Percentiles rank a stretch among this genome's conserved stretches.
Conservation (phyloP, 2,329 filamentous ascomycete species). For the Cladophialophora yegresii region DNA sequence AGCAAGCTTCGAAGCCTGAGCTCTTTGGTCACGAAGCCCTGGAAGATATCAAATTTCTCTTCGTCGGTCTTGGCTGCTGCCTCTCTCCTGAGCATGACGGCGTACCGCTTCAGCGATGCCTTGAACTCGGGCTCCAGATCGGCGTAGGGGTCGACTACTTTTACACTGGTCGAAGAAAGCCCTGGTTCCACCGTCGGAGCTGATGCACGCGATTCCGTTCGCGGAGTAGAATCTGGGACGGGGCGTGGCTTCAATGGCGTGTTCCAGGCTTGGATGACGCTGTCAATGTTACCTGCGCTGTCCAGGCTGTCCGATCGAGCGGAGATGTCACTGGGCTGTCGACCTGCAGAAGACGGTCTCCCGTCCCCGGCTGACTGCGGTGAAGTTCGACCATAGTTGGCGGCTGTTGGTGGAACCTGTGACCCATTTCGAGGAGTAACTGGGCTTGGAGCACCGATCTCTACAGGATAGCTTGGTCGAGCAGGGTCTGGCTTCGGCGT, state of each 20-base stretch:
- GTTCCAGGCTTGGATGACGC: slow-evolving; percentile 49
- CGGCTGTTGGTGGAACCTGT: slow-evolving; percentile 6
- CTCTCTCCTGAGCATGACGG: slow-evolving; percentile 58
- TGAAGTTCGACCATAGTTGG: neutral
- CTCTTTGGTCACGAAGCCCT: slow-evolving; percentile 52
- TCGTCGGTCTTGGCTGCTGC: slow-evolving; percentile 51
- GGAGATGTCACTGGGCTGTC: slow-evolving; percentile 1
- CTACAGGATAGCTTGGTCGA: slow-evolving; percentile 15
- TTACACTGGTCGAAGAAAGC: slow-evolving; percentile 14
- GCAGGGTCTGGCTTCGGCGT: slow-evolving; percentile 13
- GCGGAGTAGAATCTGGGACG: neutral
- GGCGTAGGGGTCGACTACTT: slow-evolving; percentile 50
- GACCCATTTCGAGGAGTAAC: slow-evolving; percentile 14
- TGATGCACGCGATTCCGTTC: slow-evolving; percentile 22
- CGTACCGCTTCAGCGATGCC: slow-evolving; percentile 57
- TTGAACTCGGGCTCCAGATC: slow-evolving; percentile 61
- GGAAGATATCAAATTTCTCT: slow-evolving; percentile 58
- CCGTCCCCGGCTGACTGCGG: slow-evolving; percentile 6
- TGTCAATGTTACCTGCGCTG: slow-evolving; percentile 46
- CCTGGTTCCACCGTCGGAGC: slow-evolving; percentile 7
- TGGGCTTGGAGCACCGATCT: slow-evolving; percentile 31
- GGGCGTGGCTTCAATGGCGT: slow-evolving; percentile 38
- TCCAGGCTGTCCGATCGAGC: slow-evolving; percentile 20
- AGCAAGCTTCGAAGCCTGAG: slow-evolving; percentile 51
- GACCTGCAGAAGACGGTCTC: slow-evolving; percentile 17